A percentile compares a stretch with the other conserved stretches of the same genome.
phyloP scores from a whole-genome alignment of 2,329 filamentous ascomycete genomes.

The Fusarium nurragi region DNA sequence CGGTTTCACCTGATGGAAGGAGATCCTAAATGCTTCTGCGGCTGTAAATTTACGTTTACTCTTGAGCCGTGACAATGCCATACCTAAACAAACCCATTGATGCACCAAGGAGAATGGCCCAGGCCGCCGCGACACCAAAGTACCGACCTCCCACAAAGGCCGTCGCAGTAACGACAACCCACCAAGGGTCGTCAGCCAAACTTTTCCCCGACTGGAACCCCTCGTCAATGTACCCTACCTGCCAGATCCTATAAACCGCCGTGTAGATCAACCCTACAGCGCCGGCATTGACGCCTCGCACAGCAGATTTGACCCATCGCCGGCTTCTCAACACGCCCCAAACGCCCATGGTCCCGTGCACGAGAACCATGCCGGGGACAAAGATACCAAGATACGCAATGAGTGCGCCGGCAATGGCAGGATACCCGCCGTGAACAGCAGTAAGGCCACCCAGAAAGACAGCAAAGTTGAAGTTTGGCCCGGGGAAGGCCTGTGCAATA shows the following conservation, averaged over 20 bases:
- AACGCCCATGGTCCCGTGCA: slow-evolving; percentile 63
- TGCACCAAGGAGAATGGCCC: slow-evolving; percentile 7
- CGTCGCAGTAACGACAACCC: slow-evolving; percentile 66
- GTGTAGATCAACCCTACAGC: slow-evolving; percentile 72
- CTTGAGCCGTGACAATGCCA: background rate
- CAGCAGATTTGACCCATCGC: slow-evolving; percentile 57
- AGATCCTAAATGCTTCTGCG: no score
- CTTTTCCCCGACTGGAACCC: slow-evolving; percentile 59
- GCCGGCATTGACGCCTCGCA: slow-evolving; percentile 67
- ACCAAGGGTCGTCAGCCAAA: slow-evolving; percentile 68
- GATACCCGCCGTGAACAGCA: slow-evolving; percentile 51
- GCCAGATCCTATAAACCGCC: slow-evolving; percentile 70
- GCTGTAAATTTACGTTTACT: no score
- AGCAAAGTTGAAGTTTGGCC: slow-evolving; percentile 61
- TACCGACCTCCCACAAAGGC: slow-evolving; percentile 15
- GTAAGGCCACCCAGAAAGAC: slow-evolving; percentile 66
- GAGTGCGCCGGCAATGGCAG: slow-evolving; percentile 57
- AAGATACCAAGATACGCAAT: slow-evolving; percentile 65
- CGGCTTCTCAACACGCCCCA: slow-evolving; percentile 61
- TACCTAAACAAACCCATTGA: slow-evolving; percentile 13
- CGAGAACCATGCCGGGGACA: slow-evolving; percentile 58
- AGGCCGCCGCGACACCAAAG: background rate
- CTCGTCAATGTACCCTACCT: slow-evolving; percentile 67
- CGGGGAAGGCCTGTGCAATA: slow-evolving; percentile 74
- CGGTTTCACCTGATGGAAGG: no score